These are phyloP conservation scores for Lathyrus tuberosus DNA, from an alignment of 306 rosid species.

Conservation along the genomic window DNA sequence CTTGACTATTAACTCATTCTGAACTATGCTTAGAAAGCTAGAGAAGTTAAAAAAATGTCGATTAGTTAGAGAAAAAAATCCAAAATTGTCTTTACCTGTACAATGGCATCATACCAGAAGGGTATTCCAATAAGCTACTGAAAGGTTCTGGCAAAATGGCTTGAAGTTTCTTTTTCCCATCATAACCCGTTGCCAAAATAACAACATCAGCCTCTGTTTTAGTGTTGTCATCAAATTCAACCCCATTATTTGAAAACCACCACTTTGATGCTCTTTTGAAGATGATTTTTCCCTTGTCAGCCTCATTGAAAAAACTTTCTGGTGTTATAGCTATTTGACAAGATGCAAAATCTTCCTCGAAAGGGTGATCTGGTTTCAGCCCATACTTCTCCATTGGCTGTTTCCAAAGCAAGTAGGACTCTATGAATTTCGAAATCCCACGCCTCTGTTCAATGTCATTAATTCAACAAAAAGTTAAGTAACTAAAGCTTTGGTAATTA, in stretches of 20 bases:
- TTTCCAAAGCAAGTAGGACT: constrained; percentile 62
- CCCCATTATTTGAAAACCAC: constrained; percentile 61
- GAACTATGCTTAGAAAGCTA: not conserved
- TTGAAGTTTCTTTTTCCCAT: constrained; percentile 69
- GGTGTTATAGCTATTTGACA: constrained; percentile 77
- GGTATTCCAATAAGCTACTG: constrained; percentile 55
- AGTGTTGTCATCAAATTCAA: constrained; percentile 67
- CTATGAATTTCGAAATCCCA: constrained; percentile 62
- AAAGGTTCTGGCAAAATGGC: constrained; percentile 65
- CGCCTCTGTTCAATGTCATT: constrained; percentile 47
- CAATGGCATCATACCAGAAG: constrained; percentile 58
- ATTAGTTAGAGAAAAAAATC: too few relatives aligned
- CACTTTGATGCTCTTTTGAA: constrained; percentile 66
- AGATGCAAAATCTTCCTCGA: constrained; percentile 75
- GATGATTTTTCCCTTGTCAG: constrained; percentile 64
- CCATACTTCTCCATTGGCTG: constrained; percentile 70
- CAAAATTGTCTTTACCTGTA: constrained; percentile 52
- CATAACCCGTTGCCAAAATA: constrained; percentile 73
- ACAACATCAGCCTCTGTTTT: constrained; percentile 69
- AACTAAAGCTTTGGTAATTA: not conserved
- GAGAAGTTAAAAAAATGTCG: not conserved
- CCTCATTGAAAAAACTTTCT: constrained; percentile 66
- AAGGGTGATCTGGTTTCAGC: constrained; percentile 67
- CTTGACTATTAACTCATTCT: not conserved
- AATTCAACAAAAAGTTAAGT: not conserved